These are phyloP conservation scores for Trichoderma atroviride DNA, from an alignment of 2,329 filamentous ascomycete genomes.

Conservation along the genomic window DNA sequence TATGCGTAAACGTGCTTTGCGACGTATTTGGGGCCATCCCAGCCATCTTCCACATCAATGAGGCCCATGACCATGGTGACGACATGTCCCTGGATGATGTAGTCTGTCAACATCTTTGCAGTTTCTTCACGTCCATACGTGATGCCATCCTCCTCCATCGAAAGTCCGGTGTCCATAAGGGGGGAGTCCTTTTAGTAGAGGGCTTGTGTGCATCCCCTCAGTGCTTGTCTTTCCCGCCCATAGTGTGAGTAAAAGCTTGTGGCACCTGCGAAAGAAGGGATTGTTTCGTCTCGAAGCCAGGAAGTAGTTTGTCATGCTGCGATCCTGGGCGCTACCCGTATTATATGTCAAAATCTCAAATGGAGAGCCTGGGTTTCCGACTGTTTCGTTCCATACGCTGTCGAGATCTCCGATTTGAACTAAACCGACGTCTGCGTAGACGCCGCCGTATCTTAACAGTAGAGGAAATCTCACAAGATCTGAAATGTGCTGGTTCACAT, in stretches of 20 bases:
- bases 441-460: slow-evolving; percentile 58
- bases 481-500: slow-evolving; percentile 57
- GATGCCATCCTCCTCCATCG: slow-evolving; percentile 33
- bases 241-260: slow-evolving; percentile 53
- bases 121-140: slow-evolving; percentile 43
- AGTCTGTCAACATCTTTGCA: slow-evolving; percentile 54
- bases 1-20: slow-evolving; percentile 52
- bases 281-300: slow-evolving; percentile 45
- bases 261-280: slow-evolving; percentile 50
- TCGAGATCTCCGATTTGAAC: slow-evolving; percentile 61
- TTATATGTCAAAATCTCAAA: slow-evolving; percentile 55
- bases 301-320: slow-evolving; percentile 54
- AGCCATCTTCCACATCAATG: slow-evolving; percentile 52
- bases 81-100: slow-evolving; percentile 59
- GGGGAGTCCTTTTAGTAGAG: slow-evolving; percentile 50
- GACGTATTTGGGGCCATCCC: slow-evolving; percentile 58
- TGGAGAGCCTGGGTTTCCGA: slow-evolving; percentile 49
- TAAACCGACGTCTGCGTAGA: slow-evolving; percentile 60
- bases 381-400: slow-evolving; percentile 52
- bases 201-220: slow-evolving; percentile 52
- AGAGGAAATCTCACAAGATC: slow-evolving; percentile 62
- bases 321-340: slow-evolving; percentile 39
- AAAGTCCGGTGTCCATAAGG: slow-evolving; percentile 35
- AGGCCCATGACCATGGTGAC: slow-evolving; percentile 55
- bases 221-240: slow-evolving; percentile 57